A percentile compares a stretch with the other conserved stretches of the same genome.
Conservation (phyloP, 768 basidiomycete species). For the Mycena polygramma region DNA sequence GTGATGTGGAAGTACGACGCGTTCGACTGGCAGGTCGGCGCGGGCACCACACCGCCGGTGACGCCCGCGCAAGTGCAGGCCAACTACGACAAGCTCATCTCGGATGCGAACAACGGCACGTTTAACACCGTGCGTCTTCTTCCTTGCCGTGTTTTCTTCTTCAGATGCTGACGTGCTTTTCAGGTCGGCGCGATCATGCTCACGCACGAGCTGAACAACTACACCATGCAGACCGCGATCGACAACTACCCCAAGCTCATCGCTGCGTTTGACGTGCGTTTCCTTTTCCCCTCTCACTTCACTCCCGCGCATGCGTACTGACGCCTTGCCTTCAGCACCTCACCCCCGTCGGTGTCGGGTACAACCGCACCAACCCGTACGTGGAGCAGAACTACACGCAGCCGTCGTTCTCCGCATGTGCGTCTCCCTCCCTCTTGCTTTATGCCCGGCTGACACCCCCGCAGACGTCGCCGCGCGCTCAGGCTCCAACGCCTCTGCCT, state of each 20-base stretch:
- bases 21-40: conserved; percentile 72
- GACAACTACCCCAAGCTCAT: conserved; percentile 62
- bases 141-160: background rate
- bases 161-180: background rate
- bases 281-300: background rate
- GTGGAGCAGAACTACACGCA: conserved; percentile 58
- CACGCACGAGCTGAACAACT: conserved; percentile 72
- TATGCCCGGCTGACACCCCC: background rate
- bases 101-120: conserved; percentile 5
- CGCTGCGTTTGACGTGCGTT: conserved; percentile 59
- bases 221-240: conserved; percentile 72
- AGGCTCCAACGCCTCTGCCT: background rate
- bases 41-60: background rate
- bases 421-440: conserved; percentile 24
- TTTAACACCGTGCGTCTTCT: conserved; percentile 23
- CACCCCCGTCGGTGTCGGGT: conserved; percentile 65
- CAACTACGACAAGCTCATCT: conserved; percentile 29
- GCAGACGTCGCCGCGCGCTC: background rate
- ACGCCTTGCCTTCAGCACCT: conserved; percentile 48
- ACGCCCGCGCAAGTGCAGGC: conserved; percentile 18
- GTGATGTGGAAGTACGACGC: conserved; percentile 72
- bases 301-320: background rate
- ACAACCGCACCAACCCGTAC: conserved; percentile 67
- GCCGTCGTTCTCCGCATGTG: conserved; percentile 64
- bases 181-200: conserved; percentile 37